Evolutionary conservation across 345 rosid genomes (phyloP).

Genomic region (Gynandropsis gynandra): DNA sequence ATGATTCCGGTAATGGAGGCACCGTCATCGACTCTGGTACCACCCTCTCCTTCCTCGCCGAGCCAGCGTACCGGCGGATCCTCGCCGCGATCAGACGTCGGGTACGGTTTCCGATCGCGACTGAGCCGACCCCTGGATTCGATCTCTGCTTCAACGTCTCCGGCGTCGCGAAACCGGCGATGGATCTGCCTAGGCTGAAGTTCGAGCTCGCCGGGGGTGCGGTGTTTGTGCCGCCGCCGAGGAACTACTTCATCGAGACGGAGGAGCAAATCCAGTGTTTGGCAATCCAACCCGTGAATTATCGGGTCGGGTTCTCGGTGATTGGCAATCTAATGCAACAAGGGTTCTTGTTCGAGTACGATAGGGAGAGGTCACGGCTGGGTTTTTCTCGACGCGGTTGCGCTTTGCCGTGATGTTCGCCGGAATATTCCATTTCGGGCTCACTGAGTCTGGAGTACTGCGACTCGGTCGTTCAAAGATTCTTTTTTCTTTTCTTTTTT

Average conservation of each 20-base stretch:
- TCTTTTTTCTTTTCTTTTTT: slow-evolving; percentile 10
- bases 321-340: slow-evolving; percentile 94
- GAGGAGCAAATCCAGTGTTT: slow-evolving; percentile 51
- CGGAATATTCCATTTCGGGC: slow-evolving; percentile 8
- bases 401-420: slow-evolving; percentile 26
- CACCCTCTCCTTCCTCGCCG: slow-evolving; percentile 46
- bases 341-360: slow-evolving; percentile 78
- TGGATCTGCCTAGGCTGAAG: slow-evolving; percentile 48
- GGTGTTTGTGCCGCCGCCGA: slow-evolving; percentile 55
- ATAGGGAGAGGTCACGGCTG: slow-evolving; percentile 56
- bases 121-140: slow-evolving; percentile 45
- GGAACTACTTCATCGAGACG: slow-evolving; percentile 71
- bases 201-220: slow-evolving; percentile 43
- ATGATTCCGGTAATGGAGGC: slow-evolving; percentile 69
- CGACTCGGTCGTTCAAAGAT: slow-evolving; percentile 10
- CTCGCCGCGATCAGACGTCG: slow-evolving; percentile 38
- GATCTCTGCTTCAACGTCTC: slow-evolving; percentile 71
- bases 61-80: slow-evolving; percentile 46
- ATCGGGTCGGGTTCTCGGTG: slow-evolving; percentile 51
- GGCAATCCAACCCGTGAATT: slow-evolving; percentile 51
- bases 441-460: slow-evolving; percentile 3
- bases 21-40: slow-evolving; percentile 84
- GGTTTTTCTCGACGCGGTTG: slow-evolving; percentile 82
- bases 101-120: slow-evolving; percentile 39
- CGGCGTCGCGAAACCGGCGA: slow-evolving; percentile 30